These are phyloP conservation scores for Dryas octopetala DNA, from an alignment of 306 rosid species.

Conservation along the genomic window DNA sequence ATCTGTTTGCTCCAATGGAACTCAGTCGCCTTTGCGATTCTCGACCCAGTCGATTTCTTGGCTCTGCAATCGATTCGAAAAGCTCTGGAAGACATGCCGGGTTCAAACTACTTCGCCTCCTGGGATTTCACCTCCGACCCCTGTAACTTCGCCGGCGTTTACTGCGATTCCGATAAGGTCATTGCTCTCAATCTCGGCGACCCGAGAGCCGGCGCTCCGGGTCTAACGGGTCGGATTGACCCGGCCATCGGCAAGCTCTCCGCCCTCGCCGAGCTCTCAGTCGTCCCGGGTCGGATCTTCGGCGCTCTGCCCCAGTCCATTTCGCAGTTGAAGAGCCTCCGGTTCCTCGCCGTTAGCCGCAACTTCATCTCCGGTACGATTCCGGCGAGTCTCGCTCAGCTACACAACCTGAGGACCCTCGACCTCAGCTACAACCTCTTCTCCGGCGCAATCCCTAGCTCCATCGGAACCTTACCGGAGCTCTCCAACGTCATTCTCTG, in stretches of 20 bases:
- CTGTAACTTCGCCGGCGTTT: conserved; percentile 86
- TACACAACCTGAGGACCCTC: conserved; percentile 59
- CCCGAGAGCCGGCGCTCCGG: conserved; percentile 82
- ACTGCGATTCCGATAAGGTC: conserved; percentile 73
- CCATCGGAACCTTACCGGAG: conserved; percentile 61
- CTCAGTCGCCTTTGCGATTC: conserved; percentile 43
- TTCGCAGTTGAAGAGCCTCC: conserved; percentile 54
- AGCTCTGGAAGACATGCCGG: conserved; percentile 73
- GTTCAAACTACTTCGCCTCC: conserved; percentile 71
- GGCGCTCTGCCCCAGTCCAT: conserved; percentile 61
- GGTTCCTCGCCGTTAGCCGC: conserved; percentile 79
- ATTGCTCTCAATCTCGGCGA: conserved; percentile 93
- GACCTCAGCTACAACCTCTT: conserved; percentile 90
- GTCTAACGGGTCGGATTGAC: conserved; percentile 76
- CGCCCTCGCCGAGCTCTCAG: conserved; percentile 71
- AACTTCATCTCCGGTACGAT: conserved; percentile 86
- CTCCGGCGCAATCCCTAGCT: conserved; percentile 64
- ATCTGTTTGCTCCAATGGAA: conserved; percentile 34
- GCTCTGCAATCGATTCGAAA: conserved; percentile 84
- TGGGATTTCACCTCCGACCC: conserved; percentile 99
- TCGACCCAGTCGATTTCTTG: conserved; percentile 86
- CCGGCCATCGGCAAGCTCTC: conserved; percentile 74
- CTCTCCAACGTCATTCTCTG: conserved; percentile 77
- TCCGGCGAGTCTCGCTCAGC: conserved; percentile 52
- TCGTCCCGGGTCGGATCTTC: conserved; percentile 81